Conservation (phyloP, 1,284 basidiomycete genomes). For the Veloboletus limbatus region DNA sequence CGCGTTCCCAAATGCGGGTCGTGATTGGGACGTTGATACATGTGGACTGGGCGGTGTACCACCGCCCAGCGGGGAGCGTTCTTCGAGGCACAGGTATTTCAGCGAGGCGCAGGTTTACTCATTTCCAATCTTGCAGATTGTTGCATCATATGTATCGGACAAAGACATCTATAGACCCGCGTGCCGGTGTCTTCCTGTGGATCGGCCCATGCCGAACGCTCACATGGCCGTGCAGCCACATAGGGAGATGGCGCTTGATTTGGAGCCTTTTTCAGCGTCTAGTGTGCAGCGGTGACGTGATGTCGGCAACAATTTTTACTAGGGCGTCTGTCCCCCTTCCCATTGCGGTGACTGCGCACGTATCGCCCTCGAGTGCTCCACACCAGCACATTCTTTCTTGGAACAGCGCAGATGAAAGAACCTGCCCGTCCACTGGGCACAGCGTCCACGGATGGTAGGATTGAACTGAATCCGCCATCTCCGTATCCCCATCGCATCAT, state of each 20-base stretch:
- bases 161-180: background rate
- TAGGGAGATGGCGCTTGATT: background rate
- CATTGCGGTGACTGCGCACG: too few relatives aligned
- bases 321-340: too few relatives aligned
- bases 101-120: background rate
- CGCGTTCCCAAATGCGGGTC: background rate
- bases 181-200: background rate
- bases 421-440: too few relatives aligned
- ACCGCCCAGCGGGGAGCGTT: background rate
- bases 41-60: background rate
- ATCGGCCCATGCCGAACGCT: background rate
- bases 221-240: background rate
- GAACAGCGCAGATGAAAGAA: too few relatives aligned
- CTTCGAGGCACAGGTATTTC: background rate
- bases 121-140: background rate
- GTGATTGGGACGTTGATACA: background rate
- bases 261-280: background rate
- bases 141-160: too few relatives aligned
- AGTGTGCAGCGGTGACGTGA: background rate
- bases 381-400: too few relatives aligned
- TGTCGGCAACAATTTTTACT: too few relatives aligned
- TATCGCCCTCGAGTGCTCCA: too few relatives aligned
- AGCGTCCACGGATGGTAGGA: too few relatives aligned
- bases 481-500: too few relatives aligned
- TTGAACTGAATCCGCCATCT: too few relatives aligned